phyloP scores from a whole-genome alignment of 2,329 filamentous ascomycete species.

The Claviceps sp. region DNA sequence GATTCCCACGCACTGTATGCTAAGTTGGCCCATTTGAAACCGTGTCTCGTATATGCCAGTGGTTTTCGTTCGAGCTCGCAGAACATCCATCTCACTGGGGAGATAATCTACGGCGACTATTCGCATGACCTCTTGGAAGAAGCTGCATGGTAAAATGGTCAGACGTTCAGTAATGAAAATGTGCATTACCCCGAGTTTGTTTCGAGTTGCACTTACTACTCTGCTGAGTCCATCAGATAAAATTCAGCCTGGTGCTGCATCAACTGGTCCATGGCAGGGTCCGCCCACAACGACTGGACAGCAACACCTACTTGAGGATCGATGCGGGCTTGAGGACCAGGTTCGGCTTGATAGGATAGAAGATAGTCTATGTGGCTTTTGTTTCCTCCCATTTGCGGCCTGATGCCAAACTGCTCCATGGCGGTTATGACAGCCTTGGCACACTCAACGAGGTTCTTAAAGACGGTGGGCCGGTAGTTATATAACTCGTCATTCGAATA shows the following conservation, averaged over 20 bases:
- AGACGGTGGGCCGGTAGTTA: constrained; percentile 90
- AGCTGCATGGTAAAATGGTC: constrained; percentile 40
- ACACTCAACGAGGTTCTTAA: constrained; percentile 96
- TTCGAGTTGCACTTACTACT: constrained; percentile 58
- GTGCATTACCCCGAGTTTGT: neutral
- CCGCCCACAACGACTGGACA: constrained; percentile 78
- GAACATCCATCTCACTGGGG: constrained; percentile 85
- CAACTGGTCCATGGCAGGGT: constrained; percentile 67
- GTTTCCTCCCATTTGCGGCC: constrained; percentile 59
- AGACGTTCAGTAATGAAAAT: neutral
- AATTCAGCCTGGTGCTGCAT: constrained; percentile 96
- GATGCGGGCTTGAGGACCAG: constrained; percentile 75
- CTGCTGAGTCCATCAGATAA: constrained; percentile 97
- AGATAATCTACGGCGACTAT: constrained; percentile 79
- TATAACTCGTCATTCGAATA: constrained; percentile 89
- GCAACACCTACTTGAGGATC: constrained; percentile 71
- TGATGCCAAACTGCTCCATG: constrained; percentile 83
- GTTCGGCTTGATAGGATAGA: constrained; percentile 76
- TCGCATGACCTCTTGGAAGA: constrained; percentile 83
- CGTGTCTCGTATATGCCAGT: constrained; percentile 98
- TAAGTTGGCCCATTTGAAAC: constrained; percentile 96
- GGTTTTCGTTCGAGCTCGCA: constrained; percentile 92
- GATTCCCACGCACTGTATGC: constrained; percentile 69
- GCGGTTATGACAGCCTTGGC: constrained; percentile 84
- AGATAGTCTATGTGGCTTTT: constrained; percentile 66